Evolutionary conservation across 768 basidiomycete species (phyloP), one percentile per base, ranked within the genome.

Genomic region (Wakefieldia striispora): DNA sequence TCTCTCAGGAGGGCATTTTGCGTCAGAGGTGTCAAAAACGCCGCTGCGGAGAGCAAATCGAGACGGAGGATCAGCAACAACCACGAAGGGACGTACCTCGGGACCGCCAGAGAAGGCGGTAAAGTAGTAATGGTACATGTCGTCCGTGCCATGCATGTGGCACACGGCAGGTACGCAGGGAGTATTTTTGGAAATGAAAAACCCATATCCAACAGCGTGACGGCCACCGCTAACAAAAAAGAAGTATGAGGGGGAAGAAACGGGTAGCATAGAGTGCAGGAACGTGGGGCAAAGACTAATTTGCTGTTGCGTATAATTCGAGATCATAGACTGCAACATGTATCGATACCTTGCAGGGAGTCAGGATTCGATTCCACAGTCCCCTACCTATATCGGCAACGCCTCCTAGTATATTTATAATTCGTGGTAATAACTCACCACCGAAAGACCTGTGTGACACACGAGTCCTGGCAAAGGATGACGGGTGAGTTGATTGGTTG

Each of bases 171-270:
- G 81, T 65, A 91, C 86, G 71, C 76, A 87, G 58, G 87, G 81
- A 73, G 81, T 78, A 56, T 72, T 77, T 83, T 85, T 83, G 82
- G 82, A 80, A 74, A 78, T 78, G 74, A 76, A 74, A 82, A 91
- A 91, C 91, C 91, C 91, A 91, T 93, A 91, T 75, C 90, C 91
- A 93, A 92, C 91, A 89, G 86, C 79, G 75, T 83, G 86, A 88
- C 88, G 82, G 74, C 88, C 91, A 89, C 91, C 91, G 91, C 91
- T 93, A 42, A 26, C 29, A 56, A 8, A 23, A 9, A 35, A 45
- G n/a, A n/a, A n/a, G 16, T 1, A 14, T 67, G 42, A 68, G 61
- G 51, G 9, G 41, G 16, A 11, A 24, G 6, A 5, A 24, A 40
- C 33, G 35, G 19, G 31, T 24, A n/a, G 20, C 9, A 13, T 31